A percentile compares a stretch with the other conserved stretches of the same genome.
Conservation (phyloP, 768 basidiomycete genomes). For the Harrya chromipes region DNA sequence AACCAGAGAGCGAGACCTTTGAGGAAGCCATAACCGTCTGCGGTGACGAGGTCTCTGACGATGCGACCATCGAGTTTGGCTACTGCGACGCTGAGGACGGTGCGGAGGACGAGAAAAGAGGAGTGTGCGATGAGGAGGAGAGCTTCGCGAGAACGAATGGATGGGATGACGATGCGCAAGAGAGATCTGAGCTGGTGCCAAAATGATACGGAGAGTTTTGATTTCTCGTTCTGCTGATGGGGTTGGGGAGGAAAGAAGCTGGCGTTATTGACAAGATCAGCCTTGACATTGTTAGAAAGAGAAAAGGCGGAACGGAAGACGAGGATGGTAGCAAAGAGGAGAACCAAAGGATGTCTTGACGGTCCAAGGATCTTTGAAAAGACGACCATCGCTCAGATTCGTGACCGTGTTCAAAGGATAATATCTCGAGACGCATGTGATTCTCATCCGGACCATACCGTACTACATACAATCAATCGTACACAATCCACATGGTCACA, state of each 20-base stretch:
- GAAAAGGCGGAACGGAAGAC: constrained; percentile 47
- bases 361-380: constrained; percentile 6
- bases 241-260: constrained; percentile 53
- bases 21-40: constrained; percentile 80
- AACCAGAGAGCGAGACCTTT: constrained; percentile 87
- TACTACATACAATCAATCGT: neutral
- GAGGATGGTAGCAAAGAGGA: constrained; percentile 46
- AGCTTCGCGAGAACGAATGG: constrained; percentile 62
- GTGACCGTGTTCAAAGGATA: no score
- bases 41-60: constrained; percentile 84
- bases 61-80: constrained; percentile 88
- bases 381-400: constrained; percentile 13
- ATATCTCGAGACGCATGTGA: constrained; percentile 11
- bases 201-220: constrained; percentile 58
- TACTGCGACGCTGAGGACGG: constrained; percentile 83
- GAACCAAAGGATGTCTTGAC: constrained; percentile 32
- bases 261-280: constrained; percentile 50
- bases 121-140: constrained; percentile 76
- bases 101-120: constrained; percentile 79
- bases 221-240: neutral
- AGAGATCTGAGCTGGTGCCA: constrained; percentile 72
- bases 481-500: constrained; percentile 21
- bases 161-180: constrained; percentile 66
- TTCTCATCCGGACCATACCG: neutral
- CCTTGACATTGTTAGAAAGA: constrained; percentile 41